Evolutionary conservation across 1,284 basidiomycete genomes (phyloP).

Genomic region (Gymnopus androsaceus): DNA sequence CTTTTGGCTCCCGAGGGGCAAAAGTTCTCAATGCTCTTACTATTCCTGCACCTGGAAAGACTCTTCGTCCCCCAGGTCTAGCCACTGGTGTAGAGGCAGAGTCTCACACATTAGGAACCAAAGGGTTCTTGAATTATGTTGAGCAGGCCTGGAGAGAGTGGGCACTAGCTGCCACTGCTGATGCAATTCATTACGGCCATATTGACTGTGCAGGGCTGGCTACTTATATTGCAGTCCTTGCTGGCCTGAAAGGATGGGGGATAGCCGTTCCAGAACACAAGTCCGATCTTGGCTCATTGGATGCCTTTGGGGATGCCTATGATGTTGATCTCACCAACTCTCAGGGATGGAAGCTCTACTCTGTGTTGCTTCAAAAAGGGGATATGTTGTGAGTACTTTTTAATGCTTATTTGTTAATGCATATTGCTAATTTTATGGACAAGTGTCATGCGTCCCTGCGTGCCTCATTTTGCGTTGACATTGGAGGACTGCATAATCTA

Average conservation of each 20-base stretch:
- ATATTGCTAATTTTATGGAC: not conserved
- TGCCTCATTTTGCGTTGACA: not conserved
- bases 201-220: not conserved
- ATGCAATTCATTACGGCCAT: not conserved
- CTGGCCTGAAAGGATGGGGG: not conserved
- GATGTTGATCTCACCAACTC: not conserved
- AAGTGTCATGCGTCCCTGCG: not conserved
- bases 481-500: not conserved
- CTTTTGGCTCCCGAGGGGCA: too few relatives aligned
- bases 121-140: too few relatives aligned
- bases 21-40: too few relatives aligned
- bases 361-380: not conserved
- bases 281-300: not conserved
- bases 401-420: not conserved
- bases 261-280: not conserved
- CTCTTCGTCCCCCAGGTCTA: too few relatives aligned
- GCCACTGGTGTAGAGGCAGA: too few relatives aligned
- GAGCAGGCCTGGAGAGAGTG: not conserved
- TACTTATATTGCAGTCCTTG: not conserved
- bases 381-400: not conserved
- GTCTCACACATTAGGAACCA: too few relatives aligned
- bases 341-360: not conserved
- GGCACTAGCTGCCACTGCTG: not conserved
- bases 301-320: not conserved
- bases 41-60: too few relatives aligned